Conservation (phyloP, 768 basidiomycete genomes). For the Cystofilobasidium macerans region DNA sequence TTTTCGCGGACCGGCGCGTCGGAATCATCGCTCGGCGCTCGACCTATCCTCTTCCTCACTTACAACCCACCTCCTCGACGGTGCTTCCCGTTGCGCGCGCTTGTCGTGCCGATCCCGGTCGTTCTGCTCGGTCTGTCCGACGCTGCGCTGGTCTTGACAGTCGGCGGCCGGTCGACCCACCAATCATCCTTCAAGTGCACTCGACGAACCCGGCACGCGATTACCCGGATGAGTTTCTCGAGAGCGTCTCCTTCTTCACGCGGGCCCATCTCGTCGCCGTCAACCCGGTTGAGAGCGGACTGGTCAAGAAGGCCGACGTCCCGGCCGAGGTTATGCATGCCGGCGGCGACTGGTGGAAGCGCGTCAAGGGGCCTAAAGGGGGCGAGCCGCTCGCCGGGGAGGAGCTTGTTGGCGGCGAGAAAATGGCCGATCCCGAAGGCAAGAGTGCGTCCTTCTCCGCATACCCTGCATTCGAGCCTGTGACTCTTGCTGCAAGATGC, state of each 20-base stretch:
- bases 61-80: no score
- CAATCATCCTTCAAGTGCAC: constrained; percentile 35
- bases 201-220: neutral
- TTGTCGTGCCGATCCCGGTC: neutral
- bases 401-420: constrained; percentile 36
- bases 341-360: constrained; percentile 27
- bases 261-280: constrained; percentile 34
- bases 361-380: constrained; percentile 35
- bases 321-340: neutral
- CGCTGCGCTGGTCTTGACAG: constrained; percentile 21
- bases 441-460: constrained; percentile 6
- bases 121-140: neutral
- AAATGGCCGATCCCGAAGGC: constrained; percentile 34
- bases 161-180: constrained; percentile 39
- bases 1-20: neutral
- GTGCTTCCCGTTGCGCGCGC: no score
- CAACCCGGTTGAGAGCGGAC: neutral
- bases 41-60: no score
- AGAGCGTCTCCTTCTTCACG: constrained; percentile 35
- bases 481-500: neutral
- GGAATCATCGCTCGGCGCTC: neutral
- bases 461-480: neutral
- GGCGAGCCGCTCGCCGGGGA: constrained; percentile 38
- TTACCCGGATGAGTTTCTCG: constrained; percentile 29
- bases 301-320: neutral